Conservation (phyloP, 768 basidiomycete species). For the Fomitopsis pulvina region DNA sequence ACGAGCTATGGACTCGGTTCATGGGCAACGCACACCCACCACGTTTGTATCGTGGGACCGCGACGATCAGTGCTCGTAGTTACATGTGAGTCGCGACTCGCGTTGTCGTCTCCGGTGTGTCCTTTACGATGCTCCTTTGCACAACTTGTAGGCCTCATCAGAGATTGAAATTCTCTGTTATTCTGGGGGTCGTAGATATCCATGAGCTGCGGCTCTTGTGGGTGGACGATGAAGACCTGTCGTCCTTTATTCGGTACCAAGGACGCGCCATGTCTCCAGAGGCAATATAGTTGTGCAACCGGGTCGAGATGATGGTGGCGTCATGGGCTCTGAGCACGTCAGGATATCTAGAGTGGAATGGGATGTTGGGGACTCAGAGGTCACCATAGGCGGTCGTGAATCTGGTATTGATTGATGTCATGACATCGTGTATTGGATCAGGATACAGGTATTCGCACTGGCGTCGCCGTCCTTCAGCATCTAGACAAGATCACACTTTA, state of each 20-base stretch:
- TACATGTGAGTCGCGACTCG: background rate
- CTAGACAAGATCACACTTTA: no score
- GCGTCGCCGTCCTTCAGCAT: no score
- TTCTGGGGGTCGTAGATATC: constrained; percentile 4
- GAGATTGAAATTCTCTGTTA: background rate
- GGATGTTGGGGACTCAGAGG: no score
- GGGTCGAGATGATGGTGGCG: no score
- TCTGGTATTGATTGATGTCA: no score
- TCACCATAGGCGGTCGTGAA: no score
- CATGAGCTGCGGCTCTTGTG: constrained; percentile 6
- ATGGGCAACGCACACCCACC: background rate
- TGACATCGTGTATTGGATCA: no score
- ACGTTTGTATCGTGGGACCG: background rate
- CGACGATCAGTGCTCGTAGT: background rate
- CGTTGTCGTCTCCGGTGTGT: background rate
- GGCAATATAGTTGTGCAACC: no score
- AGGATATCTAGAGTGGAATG: no score
- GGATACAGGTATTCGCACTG: no score
- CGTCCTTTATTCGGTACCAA: constrained; percentile 5
- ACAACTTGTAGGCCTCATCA: background rate
- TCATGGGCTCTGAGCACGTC: no score
- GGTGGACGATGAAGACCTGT: constrained; percentile 9
- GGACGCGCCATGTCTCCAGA: background rate
- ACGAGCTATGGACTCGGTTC: background rate
- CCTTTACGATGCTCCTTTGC: background rate